Evolutionary conservation across 2,329 filamentous ascomycete species (phyloP).

Genomic region (Fonsecaea nubica): DNA sequence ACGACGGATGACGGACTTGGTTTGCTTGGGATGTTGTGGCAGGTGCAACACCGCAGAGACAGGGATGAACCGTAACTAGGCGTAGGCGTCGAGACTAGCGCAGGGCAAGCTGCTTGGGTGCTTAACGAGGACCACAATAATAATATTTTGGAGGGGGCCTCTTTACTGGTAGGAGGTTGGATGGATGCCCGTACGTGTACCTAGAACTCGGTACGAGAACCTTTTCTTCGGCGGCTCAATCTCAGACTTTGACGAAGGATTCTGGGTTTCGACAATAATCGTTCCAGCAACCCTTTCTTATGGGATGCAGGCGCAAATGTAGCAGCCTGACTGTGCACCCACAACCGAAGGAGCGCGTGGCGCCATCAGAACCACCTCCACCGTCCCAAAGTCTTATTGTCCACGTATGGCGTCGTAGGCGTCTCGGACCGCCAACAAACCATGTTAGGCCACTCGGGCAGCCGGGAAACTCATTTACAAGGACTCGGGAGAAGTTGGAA

Average conservation of each 20-base stretch:
- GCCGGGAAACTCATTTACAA: background rate
- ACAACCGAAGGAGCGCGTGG: slow-evolving; percentile 3
- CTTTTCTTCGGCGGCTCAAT: too few relatives aligned
- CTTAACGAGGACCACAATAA: background rate
- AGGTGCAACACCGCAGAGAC: slow-evolving; percentile 21
- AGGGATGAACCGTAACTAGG: slow-evolving; percentile 9
- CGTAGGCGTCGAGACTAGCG: background rate
- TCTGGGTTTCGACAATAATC: background rate
- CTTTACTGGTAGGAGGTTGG: background rate
- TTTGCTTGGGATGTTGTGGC: slow-evolving; percentile 19
- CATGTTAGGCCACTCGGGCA: slow-evolving; percentile 14
- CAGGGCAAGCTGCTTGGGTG: background rate
- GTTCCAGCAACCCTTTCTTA: background rate
- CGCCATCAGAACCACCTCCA: slow-evolving; percentile 16
- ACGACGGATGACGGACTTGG: slow-evolving; percentile 25
- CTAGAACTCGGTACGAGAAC: too few relatives aligned
- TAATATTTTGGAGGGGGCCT: background rate
- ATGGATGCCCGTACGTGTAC: too few relatives aligned
- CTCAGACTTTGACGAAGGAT: background rate
- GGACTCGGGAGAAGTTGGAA: background rate
- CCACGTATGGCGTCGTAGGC: background rate
- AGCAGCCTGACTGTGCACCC: slow-evolving; percentile 8
- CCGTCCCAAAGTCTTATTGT: background rate
- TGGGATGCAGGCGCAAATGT: slow-evolving; percentile 7
- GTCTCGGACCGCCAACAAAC: slow-evolving; percentile 6